These are phyloP conservation scores for Trichoderma asperelloides DNA, from an alignment of 495 filamentous ascomycete genomes.

Conservation along the genomic window DNA sequence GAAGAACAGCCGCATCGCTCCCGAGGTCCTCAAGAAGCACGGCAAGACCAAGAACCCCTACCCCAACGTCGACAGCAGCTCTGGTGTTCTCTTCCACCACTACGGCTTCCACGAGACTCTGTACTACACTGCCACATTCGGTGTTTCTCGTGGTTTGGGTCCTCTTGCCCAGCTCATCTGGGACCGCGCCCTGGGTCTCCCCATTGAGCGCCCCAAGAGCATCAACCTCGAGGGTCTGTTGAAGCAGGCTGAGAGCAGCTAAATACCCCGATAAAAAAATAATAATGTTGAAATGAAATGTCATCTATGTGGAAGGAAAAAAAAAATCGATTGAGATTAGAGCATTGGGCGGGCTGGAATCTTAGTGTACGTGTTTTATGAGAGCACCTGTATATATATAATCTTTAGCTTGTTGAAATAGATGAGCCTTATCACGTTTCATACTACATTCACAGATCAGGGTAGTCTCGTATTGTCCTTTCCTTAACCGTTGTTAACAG, in stretches of 20 bases:
- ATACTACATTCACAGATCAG: background rate
- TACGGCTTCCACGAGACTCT: slow-evolving; percentile 94
- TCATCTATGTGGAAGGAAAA: background rate
- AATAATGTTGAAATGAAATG: background rate
- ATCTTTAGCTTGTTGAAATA: background rate
- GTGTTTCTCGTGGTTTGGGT: slow-evolving; percentile 83
- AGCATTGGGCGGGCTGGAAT: background rate
- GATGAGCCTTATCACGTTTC: background rate
- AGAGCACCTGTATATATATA: background rate
- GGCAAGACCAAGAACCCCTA: slow-evolving; percentile 99
- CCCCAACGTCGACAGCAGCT: slow-evolving; percentile 88
- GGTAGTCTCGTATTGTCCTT: background rate
- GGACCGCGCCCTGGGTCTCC: slow-evolving; percentile 87
- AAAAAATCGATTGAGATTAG: background rate
- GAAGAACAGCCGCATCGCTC: slow-evolving; percentile 69
- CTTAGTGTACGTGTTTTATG: background rate
- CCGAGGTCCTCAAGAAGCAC: slow-evolving; percentile 79
- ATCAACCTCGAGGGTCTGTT: slow-evolving; percentile 81
- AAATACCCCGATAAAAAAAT: background rate
- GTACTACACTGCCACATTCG: slow-evolving; percentile 97
- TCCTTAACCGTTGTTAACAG: too few species aligned
- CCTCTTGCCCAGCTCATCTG: slow-evolving; percentile 91
- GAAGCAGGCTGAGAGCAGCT: slow-evolving; percentile 40
- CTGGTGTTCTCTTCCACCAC: slow-evolving; percentile 91
- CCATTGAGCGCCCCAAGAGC: slow-evolving; percentile 98